These are phyloP conservation scores for Jacaranda copaia DNA, from an alignment of 257 asterid species.

Conservation along the genomic window DNA sequence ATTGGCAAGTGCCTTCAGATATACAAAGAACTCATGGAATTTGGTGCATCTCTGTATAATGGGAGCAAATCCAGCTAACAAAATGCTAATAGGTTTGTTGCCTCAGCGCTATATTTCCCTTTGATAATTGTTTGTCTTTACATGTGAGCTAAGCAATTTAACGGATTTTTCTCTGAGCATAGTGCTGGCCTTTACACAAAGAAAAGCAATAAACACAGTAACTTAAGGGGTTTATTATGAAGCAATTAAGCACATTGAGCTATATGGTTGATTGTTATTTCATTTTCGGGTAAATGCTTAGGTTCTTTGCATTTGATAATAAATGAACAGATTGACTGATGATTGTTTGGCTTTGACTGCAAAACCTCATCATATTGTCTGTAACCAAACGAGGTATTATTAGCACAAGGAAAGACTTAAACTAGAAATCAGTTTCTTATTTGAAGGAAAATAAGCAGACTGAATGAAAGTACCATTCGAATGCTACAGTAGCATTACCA, in stretches of 20 bases:
- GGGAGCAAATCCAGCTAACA: conserved; percentile 20
- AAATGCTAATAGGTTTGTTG: neutral
- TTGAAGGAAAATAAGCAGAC: no score
- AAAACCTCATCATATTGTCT: no score
- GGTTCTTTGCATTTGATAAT: no score
- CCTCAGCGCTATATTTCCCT: neutral
- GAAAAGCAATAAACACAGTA: neutral
- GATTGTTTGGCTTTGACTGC: no score
- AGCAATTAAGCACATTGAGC: neutral
- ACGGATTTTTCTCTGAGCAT: neutral
- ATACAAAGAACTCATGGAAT: neutral
- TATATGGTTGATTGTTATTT: neutral
- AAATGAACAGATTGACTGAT: no score
- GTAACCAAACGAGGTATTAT: no score
- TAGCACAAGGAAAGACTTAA: no score
- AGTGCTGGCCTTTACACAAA: conserved; percentile 15
- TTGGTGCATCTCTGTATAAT: neutral
- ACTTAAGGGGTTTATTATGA: neutral
- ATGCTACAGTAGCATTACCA: no score
- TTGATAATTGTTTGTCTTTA: neutral
- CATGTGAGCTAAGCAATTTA: neutral
- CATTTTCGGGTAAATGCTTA: no score
- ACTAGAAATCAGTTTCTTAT: no score
- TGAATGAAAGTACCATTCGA: no score
- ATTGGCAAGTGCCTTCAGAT: neutral